Conservation (phyloP, 441 rosid genomes). For the Eutrema salsugineum region DNA sequence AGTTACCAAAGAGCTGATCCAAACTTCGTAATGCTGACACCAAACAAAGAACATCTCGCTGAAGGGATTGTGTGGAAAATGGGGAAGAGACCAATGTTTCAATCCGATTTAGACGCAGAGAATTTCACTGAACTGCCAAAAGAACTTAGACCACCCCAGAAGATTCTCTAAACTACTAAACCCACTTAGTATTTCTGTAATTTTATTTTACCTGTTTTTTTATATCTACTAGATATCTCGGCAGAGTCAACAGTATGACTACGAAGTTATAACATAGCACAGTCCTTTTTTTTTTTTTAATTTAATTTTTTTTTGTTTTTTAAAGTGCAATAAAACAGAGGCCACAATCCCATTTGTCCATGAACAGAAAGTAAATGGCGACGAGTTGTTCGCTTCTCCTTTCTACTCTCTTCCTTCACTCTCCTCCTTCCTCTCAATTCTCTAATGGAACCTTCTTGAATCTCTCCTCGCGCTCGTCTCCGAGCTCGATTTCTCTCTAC, state of each 20-base stretch:
- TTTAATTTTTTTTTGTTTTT: too few relatives aligned
- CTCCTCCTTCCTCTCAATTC: conserved; percentile 31
- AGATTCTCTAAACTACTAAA: conserved; percentile 48
- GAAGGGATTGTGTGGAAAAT: conserved; percentile 67
- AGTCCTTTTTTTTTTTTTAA: neutral
- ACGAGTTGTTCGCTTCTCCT: conserved; percentile 41
- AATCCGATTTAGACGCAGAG: conserved; percentile 66
- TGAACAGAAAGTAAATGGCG: conserved; percentile 39
- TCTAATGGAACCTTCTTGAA: conserved; percentile 34
- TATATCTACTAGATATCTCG: neutral
- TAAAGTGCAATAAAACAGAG: conserved; percentile 21
- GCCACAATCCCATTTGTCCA: conserved; percentile 24
- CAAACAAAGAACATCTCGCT: conserved; percentile 87
- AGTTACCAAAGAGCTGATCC: conserved; percentile 97
- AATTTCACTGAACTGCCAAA: conserved; percentile 64
- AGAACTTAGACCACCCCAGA: conserved; percentile 68
- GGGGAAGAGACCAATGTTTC: conserved; percentile 78
- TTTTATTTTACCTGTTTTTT: neutral
- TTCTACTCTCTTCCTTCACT: conserved; percentile 40
- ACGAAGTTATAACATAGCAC: neutral
- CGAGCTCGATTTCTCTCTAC: conserved; percentile 12
- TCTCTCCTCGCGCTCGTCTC: conserved; percentile 10
- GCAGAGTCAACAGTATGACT: neutral
- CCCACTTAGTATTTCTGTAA: neutral
- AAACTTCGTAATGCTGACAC: conserved; percentile 85